Base-by-base conservation (phyloP, 768 basidiomycete genomes). In the Infundibulicybe gibba region DNA sequence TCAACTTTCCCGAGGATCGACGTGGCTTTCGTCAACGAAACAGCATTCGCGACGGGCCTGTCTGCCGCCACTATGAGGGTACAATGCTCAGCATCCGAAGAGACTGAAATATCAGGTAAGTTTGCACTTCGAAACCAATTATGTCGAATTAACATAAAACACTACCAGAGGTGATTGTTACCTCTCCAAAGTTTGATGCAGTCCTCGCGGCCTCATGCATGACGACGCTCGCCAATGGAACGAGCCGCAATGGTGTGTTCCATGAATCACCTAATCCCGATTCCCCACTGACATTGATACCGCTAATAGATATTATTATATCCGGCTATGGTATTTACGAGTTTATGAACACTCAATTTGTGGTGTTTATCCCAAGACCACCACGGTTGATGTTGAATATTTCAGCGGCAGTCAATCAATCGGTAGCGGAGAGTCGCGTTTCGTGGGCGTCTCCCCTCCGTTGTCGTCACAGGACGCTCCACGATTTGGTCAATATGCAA, bases 41-140 rank as follows among this genome's bases (percentile, higher is more conserved):
- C 44, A 3, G 32, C 55, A 9, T 54, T 58, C 34, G 35, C 49
- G 12, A 17, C 48, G 12, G 49, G 42, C 25, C 40, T 54, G 9
- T 54, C 57, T 5, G 25, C 54, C 15, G 52, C 52, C n/a, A 52
- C 51, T 19, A 42, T 57, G 20, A 49, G 32, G 11, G 56, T 57
- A 0, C 30, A 32, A 13, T 60, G 55, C 32, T 40, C 49, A 2
- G 50, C 47, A 17, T 20, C 30, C 8, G 35, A 49, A 8, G 15
- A 12, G 10, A 34, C 47, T 11, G 30, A 41, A 5, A 25, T 48
- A 39, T 47, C 50, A 16, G 25, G 53, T 54, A 45, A 19, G 50
- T 44, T 10, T 11, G 19, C 21, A 42, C 40, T 25, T 25, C 8
- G 25, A 25, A 25, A n/a, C n/a, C n/a, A n/a, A 3, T 25, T 25